These are phyloP conservation scores for Setaria viridis DNA, from an alignment of 202 grass and related monocot species.

Conservation along the genomic window DNA sequence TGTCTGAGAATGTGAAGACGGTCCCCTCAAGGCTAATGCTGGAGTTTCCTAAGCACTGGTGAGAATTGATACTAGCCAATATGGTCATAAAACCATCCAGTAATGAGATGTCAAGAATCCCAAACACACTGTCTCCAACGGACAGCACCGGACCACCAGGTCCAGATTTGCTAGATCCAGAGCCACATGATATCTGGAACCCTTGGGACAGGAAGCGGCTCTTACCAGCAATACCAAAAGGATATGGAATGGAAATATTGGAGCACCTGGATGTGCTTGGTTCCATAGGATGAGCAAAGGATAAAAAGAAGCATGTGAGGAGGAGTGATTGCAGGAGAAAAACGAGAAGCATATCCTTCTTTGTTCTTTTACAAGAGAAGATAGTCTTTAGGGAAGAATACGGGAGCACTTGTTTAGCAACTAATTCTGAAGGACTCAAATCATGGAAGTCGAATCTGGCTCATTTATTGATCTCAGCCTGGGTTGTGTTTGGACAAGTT, in stretches of 20 bases:
- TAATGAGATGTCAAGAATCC: slow-evolving; percentile 52
- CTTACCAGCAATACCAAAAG: slow-evolving; percentile 36
- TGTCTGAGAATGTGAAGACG: slow-evolving; percentile 61
- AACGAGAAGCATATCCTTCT: slow-evolving; percentile 16
- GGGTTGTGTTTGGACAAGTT: background rate
- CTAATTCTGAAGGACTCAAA: background rate
- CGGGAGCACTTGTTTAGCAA: background rate
- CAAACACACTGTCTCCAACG: slow-evolving; percentile 21
- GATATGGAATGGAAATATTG: slow-evolving; percentile 39
- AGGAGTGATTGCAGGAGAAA: slow-evolving; percentile 24
- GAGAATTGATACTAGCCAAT: background rate
- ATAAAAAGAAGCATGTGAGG: background rate
- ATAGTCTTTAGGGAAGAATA: background rate
- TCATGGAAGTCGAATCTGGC: background rate
- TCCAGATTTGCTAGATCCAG: background rate
- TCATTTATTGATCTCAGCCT: background rate
- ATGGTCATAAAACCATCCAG: slow-evolving; percentile 47
- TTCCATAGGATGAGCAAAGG: slow-evolving; percentile 29
- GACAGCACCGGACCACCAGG: slow-evolving; percentile 13
- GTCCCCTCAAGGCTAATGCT: slow-evolving; percentile 51
- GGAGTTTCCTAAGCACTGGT: background rate
- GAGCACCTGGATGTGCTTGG: background rate
- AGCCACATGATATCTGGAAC: slow-evolving; percentile 14
- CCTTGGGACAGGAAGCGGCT: background rate
- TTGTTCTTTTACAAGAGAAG: background rate